Percentiles rank a stretch among this genome's conserved stretches.
phyloP scores from a whole-genome alignment of 352 stramenopile genomes.

The Phytophthora pseudosyringae region DNA sequence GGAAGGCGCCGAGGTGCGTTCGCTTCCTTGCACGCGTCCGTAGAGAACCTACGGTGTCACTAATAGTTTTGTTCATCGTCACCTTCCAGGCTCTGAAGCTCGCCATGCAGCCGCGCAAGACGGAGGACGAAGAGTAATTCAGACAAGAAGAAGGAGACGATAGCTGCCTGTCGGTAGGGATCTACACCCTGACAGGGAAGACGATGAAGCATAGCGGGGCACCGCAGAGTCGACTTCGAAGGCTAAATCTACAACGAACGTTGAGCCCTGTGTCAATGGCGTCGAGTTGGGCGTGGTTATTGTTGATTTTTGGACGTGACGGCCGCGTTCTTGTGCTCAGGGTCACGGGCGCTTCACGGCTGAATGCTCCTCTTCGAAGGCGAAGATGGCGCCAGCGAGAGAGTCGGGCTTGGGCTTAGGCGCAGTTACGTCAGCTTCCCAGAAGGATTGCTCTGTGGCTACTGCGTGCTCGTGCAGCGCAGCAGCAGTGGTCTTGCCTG shows the following conservation, averaged over 20 bases:
- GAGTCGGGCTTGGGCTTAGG: slow-evolving; percentile 62
- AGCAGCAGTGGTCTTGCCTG: slow-evolving; percentile 76
- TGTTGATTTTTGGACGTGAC: background rate
- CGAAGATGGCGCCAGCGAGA: slow-evolving; percentile 58
- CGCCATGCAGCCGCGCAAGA: slow-evolving; percentile 58
- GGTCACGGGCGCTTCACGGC: background rate
- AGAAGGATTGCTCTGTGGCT: slow-evolving; percentile 45
- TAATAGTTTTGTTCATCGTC: slow-evolving; percentile 4
- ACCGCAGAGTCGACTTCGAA: background rate
- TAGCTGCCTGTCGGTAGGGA: background rate
- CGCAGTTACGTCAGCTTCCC: slow-evolving; percentile 60
- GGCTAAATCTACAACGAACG: slow-evolving; percentile 21
- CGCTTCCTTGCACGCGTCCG: background rate
- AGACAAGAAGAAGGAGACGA: background rate
- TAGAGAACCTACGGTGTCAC: background rate
- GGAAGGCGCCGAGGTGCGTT: slow-evolving; percentile 61
- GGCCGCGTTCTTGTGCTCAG: background rate
- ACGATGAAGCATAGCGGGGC: background rate
- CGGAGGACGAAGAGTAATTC: slow-evolving; percentile 58
- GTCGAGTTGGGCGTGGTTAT: background rate
- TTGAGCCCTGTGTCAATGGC: slow-evolving; percentile 13
- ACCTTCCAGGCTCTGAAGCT: slow-evolving; percentile 65
- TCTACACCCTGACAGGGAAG: slow-evolving; percentile 7
- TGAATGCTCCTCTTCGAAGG: slow-evolving; percentile 40
- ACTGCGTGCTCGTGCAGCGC: slow-evolving; percentile 56